Conservation (phyloP, 2,329 filamentous ascomycete species). For the Curvularia spicifera region DNA sequence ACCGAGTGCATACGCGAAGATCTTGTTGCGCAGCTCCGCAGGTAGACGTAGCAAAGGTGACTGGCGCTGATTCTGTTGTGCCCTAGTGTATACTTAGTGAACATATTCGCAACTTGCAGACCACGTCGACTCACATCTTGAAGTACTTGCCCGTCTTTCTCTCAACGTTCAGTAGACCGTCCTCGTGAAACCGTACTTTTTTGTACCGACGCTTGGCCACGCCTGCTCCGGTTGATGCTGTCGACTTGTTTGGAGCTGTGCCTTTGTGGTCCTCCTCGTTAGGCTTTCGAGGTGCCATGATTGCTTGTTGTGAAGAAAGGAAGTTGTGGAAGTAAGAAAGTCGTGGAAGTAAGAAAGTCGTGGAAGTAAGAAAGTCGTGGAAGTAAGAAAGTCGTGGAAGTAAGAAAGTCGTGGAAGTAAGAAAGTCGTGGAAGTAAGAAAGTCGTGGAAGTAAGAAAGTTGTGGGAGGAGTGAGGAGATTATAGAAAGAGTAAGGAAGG, state of each 20-base stretch:
- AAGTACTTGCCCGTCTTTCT: constrained; percentile 10
- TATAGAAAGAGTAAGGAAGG: background rate
- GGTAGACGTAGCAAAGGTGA: constrained; percentile 14
- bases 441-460: background rate
- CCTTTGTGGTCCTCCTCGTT: background rate
- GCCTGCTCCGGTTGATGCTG: background rate
- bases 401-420: no score
- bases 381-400: no score
- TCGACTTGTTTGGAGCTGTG: background rate
- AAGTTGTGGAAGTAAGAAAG: background rate
- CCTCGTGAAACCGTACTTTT: constrained; percentile 4
- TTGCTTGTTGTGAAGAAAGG: background rate
- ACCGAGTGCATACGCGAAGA: constrained; percentile 44
- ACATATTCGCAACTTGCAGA: background rate
- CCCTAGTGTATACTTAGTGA: background rate
- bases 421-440: no score
- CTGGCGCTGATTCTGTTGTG: background rate
- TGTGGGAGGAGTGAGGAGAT: no score
- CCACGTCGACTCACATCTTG: background rate
- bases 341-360: no score
- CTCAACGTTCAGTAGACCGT: constrained; percentile 13
- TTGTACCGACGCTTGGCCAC: constrained; percentile 3
- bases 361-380: background rate
- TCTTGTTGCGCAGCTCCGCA: constrained; percentile 12
- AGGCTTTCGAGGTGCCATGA: background rate